These are phyloP conservation scores for Fusarium bactridioides DNA, from an alignment of 2,329 filamentous ascomycete genomes.

Conservation along the genomic window DNA sequence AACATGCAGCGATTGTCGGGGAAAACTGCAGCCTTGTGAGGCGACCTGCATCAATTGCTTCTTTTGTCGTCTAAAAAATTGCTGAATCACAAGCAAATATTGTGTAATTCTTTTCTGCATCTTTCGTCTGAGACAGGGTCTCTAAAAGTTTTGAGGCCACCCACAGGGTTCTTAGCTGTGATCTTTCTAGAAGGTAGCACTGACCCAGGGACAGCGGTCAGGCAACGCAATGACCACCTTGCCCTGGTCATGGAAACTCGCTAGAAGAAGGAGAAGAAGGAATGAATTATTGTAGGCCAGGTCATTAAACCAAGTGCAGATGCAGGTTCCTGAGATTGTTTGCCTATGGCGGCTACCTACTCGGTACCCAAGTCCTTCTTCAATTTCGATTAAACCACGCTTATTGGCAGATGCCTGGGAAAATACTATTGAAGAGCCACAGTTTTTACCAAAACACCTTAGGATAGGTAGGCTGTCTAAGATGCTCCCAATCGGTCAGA, in stretches of 20 bases:
- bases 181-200: constrained; percentile 30
- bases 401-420: not conserved
- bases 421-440: too few relatives aligned
- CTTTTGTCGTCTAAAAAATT: not conserved
- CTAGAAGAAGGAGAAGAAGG: constrained; percentile 41
- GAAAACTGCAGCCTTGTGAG: constrained; percentile 14
- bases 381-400: not conserved
- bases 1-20: not conserved
- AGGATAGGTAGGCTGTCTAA: too few relatives aligned
- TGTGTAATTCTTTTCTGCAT: not conserved
- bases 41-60: constrained; percentile 1
- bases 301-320: constrained; percentile 12
- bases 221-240: constrained; percentile 36
- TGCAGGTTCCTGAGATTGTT: not conserved
- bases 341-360: not conserved
- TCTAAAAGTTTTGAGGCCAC: not conserved
- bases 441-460: too few relatives aligned
- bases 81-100: not conserved
- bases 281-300: constrained; percentile 28
- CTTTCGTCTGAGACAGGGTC: not conserved
- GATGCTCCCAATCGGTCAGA: too few relatives aligned
- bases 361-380: not conserved
- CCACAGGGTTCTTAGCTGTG: not conserved
- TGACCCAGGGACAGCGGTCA: constrained; percentile 29
- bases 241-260: constrained; percentile 40